Conservation (phyloP, 2,329 filamentous ascomycete genomes). For the Pseudogymnoascus pannorum region DNA sequence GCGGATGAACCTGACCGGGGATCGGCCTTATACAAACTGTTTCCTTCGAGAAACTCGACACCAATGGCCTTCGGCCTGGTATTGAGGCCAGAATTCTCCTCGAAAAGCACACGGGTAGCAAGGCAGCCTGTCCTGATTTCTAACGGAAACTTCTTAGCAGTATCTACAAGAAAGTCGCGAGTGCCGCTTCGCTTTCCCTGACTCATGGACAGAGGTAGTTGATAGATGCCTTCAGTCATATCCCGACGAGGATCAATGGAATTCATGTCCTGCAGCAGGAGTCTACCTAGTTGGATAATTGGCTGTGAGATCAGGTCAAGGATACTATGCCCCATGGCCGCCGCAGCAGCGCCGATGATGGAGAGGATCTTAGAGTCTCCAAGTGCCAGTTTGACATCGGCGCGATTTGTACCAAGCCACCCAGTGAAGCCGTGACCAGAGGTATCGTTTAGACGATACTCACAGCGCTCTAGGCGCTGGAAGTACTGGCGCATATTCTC, state of each 20-base stretch:
- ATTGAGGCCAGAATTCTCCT: conserved; percentile 23
- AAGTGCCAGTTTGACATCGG: conserved; percentile 7
- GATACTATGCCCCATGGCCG: neutral
- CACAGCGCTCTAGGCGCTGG: conserved; percentile 12
- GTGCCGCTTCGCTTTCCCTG: conserved; percentile 18
- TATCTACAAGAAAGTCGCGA: conserved; percentile 14
- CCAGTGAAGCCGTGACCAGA: conserved; percentile 22
- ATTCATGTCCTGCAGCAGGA: conserved; percentile 21
- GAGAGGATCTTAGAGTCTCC: conserved; percentile 12
- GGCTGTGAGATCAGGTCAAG: conserved; percentile 15
- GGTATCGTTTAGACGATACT: conserved; percentile 11
- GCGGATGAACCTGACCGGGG: conserved; percentile 27
- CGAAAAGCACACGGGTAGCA: conserved; percentile 36
- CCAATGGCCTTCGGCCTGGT: conserved; percentile 35
- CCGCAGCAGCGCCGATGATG: conserved; percentile 17
- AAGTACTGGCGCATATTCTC: conserved; percentile 22
- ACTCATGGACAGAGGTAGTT: conserved; percentile 21
- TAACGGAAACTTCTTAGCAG: conserved; percentile 11
- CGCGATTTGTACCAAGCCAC: conserved; percentile 24
- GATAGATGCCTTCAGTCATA: conserved; percentile 19
- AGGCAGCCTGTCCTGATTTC: conserved; percentile 19
- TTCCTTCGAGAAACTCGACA: conserved; percentile 35
- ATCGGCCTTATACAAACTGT: conserved; percentile 37
- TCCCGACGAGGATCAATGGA: conserved; percentile 18
- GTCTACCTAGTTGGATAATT: conserved; percentile 5